phyloP scores from a whole-genome alignment of 2,329 filamentous ascomycete genomes.

The Oidium heveae region DNA sequence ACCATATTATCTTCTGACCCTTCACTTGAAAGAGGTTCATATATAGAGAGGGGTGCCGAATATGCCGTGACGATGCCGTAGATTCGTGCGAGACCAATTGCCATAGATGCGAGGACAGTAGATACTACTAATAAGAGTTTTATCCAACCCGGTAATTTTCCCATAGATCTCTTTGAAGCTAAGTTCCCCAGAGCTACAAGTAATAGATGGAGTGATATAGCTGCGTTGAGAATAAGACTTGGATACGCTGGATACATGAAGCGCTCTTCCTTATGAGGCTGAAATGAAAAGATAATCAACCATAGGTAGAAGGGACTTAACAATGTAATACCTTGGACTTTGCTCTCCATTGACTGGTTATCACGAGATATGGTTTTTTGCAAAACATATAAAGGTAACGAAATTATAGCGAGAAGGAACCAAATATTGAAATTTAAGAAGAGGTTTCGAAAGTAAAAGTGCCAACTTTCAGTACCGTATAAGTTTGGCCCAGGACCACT shows the following conservation, averaged over 20 bases:
- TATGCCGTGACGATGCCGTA: conserved; percentile 62
- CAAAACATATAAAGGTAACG: conserved; percentile 48
- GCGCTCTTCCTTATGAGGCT: conserved; percentile 91
- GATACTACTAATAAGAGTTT: conserved; percentile 39
- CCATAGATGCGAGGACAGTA: conserved; percentile 36
- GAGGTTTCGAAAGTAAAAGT: conserved; percentile 84
- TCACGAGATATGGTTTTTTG: conserved; percentile 42
- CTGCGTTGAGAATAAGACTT: conserved; percentile 68
- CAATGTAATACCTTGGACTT: conserved; percentile 54
- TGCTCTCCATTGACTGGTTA: conserved; percentile 34
- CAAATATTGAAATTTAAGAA: conserved; percentile 87
- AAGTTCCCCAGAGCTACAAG: conserved; percentile 49
- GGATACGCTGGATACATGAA: conserved; percentile 98
- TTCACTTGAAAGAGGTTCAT: conserved; percentile 35
- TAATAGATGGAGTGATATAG: conserved; percentile 59
- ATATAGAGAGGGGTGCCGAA: conserved; percentile 51
- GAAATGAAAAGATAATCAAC: conserved; percentile 71
- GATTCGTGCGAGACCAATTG: conserved; percentile 44
- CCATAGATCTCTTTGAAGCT: conserved; percentile 37
- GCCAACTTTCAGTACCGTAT: conserved; percentile 90
- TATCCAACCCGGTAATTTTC: conserved; percentile 48
- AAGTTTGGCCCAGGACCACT: conserved; percentile 60
- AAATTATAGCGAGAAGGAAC: conserved; percentile 55
- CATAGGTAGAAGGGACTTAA: conserved; percentile 79
- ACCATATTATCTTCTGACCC: conserved; percentile 40